Conservation (phyloP, 495 filamentous ascomycete genomes). For the Hyaloscypha variabilis region DNA sequence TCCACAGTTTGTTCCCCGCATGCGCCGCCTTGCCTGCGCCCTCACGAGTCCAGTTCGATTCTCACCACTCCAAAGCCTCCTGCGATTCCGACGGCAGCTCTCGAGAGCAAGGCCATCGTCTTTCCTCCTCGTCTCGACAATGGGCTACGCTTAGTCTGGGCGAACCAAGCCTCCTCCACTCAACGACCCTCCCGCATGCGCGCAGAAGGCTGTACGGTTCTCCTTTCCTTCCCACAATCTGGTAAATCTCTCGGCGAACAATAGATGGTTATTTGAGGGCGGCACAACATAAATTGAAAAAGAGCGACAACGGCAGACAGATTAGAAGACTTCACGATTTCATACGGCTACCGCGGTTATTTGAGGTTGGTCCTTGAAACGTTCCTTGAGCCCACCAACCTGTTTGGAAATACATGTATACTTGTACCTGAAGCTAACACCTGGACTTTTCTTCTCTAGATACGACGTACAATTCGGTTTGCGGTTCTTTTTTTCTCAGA, state of each 20-base stretch:
- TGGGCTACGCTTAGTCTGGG: constrained; percentile 30
- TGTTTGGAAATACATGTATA: background rate
- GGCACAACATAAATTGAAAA: constrained; percentile 11
- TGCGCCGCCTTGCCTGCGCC: background rate
- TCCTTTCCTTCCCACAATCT: constrained; percentile 11
- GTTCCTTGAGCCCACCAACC: background rate
- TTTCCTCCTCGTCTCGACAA: constrained; percentile 20
- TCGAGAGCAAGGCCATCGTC: constrained; percentile 18
- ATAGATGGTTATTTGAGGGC: constrained; percentile 25
- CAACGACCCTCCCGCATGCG: constrained; percentile 6
- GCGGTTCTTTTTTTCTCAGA: background rate
- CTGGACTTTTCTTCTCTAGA: background rate
- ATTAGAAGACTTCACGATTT: constrained; percentile 24
- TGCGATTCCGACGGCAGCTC: constrained; percentile 7
- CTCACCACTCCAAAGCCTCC: constrained; percentile 2
- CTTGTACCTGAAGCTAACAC: constrained; percentile 1
- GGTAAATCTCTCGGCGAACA: constrained; percentile 17
- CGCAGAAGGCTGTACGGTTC: constrained; percentile 22
- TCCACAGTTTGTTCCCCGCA: constrained; percentile 16
- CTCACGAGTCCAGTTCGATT: background rate
- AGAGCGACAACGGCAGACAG: constrained; percentile 5
- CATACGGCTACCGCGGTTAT: constrained; percentile 20
- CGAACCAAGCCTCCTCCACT: constrained; percentile 20
- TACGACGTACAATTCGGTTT: constrained; percentile 12
- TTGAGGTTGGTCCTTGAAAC: constrained; percentile 15